Conservation (phyloP, 768 basidiomycete genomes). For the Lactarius psammicola region DNA sequence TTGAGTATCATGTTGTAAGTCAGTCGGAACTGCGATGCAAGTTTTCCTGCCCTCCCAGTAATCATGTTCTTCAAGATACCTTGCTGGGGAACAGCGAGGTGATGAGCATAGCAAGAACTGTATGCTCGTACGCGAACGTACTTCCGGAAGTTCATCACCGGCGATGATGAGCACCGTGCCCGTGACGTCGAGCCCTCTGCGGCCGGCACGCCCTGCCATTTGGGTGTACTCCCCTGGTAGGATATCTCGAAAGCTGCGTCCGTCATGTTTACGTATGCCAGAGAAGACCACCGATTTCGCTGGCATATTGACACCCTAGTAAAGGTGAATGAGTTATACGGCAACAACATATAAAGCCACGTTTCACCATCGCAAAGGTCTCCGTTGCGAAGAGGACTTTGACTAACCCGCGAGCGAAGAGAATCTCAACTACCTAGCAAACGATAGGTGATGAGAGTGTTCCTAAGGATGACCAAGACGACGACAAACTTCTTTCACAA, state of each 20-base stretch:
- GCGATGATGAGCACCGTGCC: constrained; percentile 93
- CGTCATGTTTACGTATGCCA: constrained; percentile 92
- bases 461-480: background rate
- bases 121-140: constrained; percentile 36
- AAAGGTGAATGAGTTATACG: background rate
- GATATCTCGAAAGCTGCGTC: constrained; percentile 85
- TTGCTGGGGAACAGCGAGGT: constrained; percentile 50
- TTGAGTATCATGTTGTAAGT: constrained; percentile 99
- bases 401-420: constrained; percentile 93
- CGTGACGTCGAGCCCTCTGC: constrained; percentile 91
- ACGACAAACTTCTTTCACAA: constrained; percentile 85
- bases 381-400: constrained; percentile 98
- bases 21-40: constrained; percentile 93
- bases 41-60: constrained; percentile 87
- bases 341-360: constrained; percentile 17
- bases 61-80: constrained; percentile 81
- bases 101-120: background rate
- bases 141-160: constrained; percentile 84
- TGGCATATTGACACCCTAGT: constrained; percentile 99
- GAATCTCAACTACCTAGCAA: constrained; percentile 84
- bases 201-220: constrained; percentile 98
- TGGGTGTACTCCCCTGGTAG: constrained; percentile 95
- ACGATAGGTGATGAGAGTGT: constrained; percentile 3
- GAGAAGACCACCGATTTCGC: constrained; percentile 97
- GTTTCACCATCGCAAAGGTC: constrained; percentile 93